These are phyloP conservation scores for Collybia mongolica DNA, from an alignment of 768 basidiomycete species.

Conservation along the genomic window DNA sequence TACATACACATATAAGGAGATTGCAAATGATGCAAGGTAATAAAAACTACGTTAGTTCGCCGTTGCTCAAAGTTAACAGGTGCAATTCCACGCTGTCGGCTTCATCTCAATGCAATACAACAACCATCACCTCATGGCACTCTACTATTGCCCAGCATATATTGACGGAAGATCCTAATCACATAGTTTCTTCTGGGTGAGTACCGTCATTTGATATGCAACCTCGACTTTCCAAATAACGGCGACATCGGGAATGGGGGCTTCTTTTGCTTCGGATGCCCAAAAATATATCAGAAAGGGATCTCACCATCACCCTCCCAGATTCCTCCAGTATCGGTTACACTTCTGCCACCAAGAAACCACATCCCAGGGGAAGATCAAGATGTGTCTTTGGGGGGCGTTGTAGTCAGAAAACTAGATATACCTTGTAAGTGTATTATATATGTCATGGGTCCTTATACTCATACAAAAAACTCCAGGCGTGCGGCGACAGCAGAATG, in stretches of 20 bases:
- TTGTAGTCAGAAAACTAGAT: conserved; percentile 33
- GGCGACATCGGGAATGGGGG: conserved; percentile 42
- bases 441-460: background rate
- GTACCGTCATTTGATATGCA: conserved; percentile 16
- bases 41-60: background rate
- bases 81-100: conserved; percentile 55
- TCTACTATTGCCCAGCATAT: conserved; percentile 43
- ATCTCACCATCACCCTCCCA: conserved; percentile 20
- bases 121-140: conserved; percentile 60
- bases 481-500: conserved; percentile 40
- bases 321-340: conserved; percentile 39
- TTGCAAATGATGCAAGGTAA: conserved; percentile 67
- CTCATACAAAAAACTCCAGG: conserved; percentile 2
- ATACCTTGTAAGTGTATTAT: conserved; percentile 41
- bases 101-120: conserved; percentile 41
- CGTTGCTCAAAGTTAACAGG: conserved; percentile 25
- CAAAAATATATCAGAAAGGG: conserved; percentile 47
- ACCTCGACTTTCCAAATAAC: conserved; percentile 1
- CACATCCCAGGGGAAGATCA: conserved; percentile 42
- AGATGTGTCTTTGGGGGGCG: conserved; percentile 41
- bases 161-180: conserved; percentile 53
- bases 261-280: conserved; percentile 55
- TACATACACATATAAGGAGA: conserved; percentile 46
- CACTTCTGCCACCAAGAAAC: conserved; percentile 26
- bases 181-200: conserved; percentile 64